Evolutionary conservation across 176 grass and related monocot species (phyloP), one percentile per base, ranked within the genome.

Genomic region (Tillandsia fasciculata): DNA sequence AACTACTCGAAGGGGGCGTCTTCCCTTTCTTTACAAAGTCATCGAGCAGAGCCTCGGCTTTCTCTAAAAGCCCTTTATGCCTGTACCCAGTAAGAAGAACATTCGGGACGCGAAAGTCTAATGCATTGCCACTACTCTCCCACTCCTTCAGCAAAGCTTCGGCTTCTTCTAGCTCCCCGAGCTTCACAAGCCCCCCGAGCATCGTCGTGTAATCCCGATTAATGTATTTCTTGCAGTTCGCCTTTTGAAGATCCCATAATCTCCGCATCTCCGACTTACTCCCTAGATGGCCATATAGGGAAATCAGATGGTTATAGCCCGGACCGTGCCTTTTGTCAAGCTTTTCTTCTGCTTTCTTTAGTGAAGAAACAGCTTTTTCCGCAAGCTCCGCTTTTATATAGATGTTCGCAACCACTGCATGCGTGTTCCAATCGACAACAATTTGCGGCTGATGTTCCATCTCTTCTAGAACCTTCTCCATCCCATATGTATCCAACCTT

Each of bases 391-490:
- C 83, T 80, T 87, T 96, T 53, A 91, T 86, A 64, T 91, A 91
- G 56, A 88, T 82, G 74, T 54, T 91, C 8, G 92, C 88, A 53
- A 83, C 80, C 23, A 83, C 83, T 61, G 92, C 70, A 70, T 89
- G 87, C 6, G 92, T 87, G 57, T 96, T 96, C 92, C 88, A 96
- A 70, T 96, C 85, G 23, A 91, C 63, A 53, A 86, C 70, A 76
- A 96, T 91, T n/a, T 91, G 78, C 53, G 92, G 92, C 73, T 96
- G 88, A 56, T 78, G 77, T 50, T 91, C 92, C 88, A 96, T 96
- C 79, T 91, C 81, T 78, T 91, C 83, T 12, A 96, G 61, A 64
- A 76, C 72, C 49, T 82, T 96, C 72, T 91, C 88, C 88, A 96
- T 80, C 14, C 78, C 80, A 57, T 79, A 71, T 64, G 89, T 80